A percentile compares a stretch with the other conserved stretches of the same genome.
Conservation (phyloP, 768 basidiomycete genomes). For the Phanerochaete carnosa region DNA sequence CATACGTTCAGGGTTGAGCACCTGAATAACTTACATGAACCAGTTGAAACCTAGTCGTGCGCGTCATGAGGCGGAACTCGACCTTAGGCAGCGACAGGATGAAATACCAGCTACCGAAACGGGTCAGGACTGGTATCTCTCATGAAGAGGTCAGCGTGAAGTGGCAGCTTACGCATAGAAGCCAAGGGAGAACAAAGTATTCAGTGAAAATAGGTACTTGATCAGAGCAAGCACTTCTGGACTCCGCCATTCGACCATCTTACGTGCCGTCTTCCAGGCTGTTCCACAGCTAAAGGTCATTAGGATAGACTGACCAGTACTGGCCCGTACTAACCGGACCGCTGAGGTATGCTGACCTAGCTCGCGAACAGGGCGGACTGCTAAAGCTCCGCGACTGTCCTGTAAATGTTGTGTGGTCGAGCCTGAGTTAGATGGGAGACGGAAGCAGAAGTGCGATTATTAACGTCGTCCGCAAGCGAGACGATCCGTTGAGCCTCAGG, state of each 20-base stretch:
- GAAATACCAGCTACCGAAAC: neutral
- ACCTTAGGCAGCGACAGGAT: conserved; percentile 1
- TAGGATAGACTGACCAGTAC: too few relatives aligned
- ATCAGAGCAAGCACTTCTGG: conserved; percentile 2
- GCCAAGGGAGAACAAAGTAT: conserved; percentile 14
- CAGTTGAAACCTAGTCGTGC: conserved; percentile 1
- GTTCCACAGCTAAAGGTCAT: neutral
- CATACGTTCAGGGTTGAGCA: neutral
- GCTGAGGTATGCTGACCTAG: too few relatives aligned
- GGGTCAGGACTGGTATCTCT: neutral
- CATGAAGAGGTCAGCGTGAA: neutral
- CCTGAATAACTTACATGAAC: neutral
- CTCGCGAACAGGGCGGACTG: too few relatives aligned
- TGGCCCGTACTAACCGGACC: too few relatives aligned
- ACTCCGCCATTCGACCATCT: conserved; percentile 13
- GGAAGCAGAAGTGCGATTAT: too few relatives aligned
- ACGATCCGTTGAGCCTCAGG: too few relatives aligned
- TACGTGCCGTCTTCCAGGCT: neutral
- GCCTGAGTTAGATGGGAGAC: too few relatives aligned
- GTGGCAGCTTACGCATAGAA: conserved; percentile 10
- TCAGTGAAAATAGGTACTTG: conserved; percentile 8
- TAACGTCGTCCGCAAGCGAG: too few relatives aligned
- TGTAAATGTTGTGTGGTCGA: too few relatives aligned
- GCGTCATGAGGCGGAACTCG: conserved; percentile 8
- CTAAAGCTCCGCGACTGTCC: too few relatives aligned